Conservation (phyloP, 352 stramenopile species). For the Phytophthora palmivora region DNA sequence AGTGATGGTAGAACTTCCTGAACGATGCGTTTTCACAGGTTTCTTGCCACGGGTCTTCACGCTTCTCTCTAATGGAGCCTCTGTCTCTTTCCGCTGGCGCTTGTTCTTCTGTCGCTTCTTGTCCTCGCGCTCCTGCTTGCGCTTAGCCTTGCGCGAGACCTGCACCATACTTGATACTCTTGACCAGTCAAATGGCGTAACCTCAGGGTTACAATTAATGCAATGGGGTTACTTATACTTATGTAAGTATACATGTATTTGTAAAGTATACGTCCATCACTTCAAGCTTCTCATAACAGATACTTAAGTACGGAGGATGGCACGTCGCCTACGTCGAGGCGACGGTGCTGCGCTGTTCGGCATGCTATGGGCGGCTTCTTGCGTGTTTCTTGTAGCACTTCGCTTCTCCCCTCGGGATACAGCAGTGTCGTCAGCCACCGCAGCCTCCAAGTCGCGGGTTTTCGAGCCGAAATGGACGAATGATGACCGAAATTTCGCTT, state of each 20-base stretch:
- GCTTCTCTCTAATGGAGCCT: slow-evolving; percentile 6
- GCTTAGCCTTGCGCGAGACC: slow-evolving; percentile 76
- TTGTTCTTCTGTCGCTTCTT: slow-evolving; percentile 83
- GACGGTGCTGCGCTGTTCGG: slow-evolving; percentile 31
- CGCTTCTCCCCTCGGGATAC: slow-evolving; percentile 22
- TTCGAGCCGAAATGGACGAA: slow-evolving; percentile 28
- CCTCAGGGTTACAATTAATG: too few species aligned
- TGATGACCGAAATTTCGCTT: slow-evolving; percentile 7
- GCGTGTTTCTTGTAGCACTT: slow-evolving; percentile 32
- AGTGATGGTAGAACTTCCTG: slow-evolving; percentile 36
- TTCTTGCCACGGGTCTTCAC: slow-evolving; percentile 21
- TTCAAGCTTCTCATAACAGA: slow-evolving; percentile 16
- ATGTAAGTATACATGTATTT: too few species aligned
- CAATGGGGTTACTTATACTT: too few species aligned
- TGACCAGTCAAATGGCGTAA: slow-evolving; percentile 24
- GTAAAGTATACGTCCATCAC: not conserved
- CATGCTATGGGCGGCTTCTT: slow-evolving; percentile 32
- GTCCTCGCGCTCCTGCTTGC: slow-evolving; percentile 77
- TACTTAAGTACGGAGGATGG: slow-evolving; percentile 18
- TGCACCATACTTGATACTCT: slow-evolving; percentile 29
- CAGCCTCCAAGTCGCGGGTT: slow-evolving; percentile 6
- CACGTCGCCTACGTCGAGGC: slow-evolving; percentile 19
- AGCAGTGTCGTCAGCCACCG: not conserved
- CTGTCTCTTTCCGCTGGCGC: slow-evolving; percentile 46
- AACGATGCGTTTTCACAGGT: slow-evolving; percentile 13